Percentiles rank a stretch among this genome's conserved stretches.
phyloP scores from a whole-genome alignment of 2,329 filamentous ascomycete species.

The Talaromyces islandicus region DNA sequence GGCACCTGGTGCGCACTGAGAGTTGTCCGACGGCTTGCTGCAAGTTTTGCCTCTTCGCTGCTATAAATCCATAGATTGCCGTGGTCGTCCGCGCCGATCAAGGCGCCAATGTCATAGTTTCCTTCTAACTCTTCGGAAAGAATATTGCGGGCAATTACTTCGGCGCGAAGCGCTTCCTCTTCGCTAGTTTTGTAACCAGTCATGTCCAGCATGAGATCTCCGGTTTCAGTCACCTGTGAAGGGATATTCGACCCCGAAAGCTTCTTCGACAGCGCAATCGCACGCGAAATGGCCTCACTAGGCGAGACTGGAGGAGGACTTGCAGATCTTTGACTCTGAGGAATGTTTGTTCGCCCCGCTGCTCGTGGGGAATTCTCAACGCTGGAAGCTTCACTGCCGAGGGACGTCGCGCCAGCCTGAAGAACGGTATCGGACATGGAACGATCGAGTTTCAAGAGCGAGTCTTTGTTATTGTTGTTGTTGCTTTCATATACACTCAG shows the following conservation, averaged over 20 bases:
- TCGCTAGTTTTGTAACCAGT: conserved; percentile 92
- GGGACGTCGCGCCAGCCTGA: conserved; percentile 22
- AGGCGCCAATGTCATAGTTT: conserved; percentile 89
- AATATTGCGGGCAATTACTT: conserved; percentile 88
- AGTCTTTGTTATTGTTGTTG: no score
- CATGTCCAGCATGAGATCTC: conserved; percentile 97
- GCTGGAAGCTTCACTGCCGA: conserved; percentile 6
- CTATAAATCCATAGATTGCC: conserved; percentile 99
- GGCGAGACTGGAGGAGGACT: conserved; percentile 70
- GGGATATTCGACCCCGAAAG: conserved; percentile 88
- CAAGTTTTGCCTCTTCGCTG: conserved; percentile 91
- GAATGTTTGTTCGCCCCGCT: conserved; percentile 12
- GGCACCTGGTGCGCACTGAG: conserved; percentile 41
- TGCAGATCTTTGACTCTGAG: conserved; percentile 49
- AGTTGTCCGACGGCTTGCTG: conserved; percentile 62
- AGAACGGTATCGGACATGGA: conserved; percentile 51
- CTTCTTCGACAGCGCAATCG: conserved; percentile 77
- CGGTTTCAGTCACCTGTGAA: conserved; percentile 82
- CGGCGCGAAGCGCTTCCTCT: conserved; percentile 82
- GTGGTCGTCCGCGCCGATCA: conserved; percentile 91
- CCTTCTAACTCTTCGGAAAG: conserved; percentile 88
- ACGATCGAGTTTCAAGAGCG: conserved; percentile 41
- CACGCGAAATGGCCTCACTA: conserved; percentile 73
- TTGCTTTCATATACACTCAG: conserved; percentile 22
- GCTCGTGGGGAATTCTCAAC: conserved; percentile 1